phyloP scores from a whole-genome alignment of 495 filamentous ascomycete genomes.

The Echria macrotheca region DNA sequence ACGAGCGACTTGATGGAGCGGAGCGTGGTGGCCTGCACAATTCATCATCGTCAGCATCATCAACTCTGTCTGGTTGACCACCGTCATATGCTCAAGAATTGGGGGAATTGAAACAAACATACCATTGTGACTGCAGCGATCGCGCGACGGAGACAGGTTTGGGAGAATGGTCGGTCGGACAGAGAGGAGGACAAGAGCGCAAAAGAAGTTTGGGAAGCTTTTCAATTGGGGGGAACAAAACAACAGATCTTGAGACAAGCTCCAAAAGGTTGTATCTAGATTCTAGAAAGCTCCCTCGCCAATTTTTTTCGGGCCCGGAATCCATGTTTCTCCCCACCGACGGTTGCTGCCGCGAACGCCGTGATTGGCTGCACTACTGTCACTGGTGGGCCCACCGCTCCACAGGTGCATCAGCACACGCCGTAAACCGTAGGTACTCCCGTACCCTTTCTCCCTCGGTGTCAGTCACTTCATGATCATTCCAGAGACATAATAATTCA shows the following conservation, averaged over 20 bases:
- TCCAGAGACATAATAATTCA: too few species aligned
- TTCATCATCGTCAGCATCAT: neutral
- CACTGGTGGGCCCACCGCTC: too few species aligned
- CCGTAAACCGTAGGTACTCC: too few species aligned
- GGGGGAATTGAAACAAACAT: neutral
- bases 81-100: too few species aligned
- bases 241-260: conserved; percentile 16
- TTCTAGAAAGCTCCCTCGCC: too few species aligned
- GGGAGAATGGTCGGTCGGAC: neutral
- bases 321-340: conserved; percentile 17
- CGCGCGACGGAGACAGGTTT: neutral
- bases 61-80: neutral
- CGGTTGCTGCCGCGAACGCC: neutral
- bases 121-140: conserved; percentile 18
- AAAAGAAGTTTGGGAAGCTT: conserved; percentile 4
- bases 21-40: conserved; percentile 61
- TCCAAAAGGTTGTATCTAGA: conserved; percentile 31
- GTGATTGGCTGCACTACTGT: conserved; percentile 16
- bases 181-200: neutral
- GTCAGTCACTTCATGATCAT: too few species aligned
- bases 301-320: conserved; percentile 23
- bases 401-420: too few species aligned
- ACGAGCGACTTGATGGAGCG: conserved; percentile 93
- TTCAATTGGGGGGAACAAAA: conserved; percentile 3
- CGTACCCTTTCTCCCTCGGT: too few species aligned